phyloP scores from a whole-genome alignment of 1,284 basidiomycete species.

The Pyrrhoderma noxium region DNA sequence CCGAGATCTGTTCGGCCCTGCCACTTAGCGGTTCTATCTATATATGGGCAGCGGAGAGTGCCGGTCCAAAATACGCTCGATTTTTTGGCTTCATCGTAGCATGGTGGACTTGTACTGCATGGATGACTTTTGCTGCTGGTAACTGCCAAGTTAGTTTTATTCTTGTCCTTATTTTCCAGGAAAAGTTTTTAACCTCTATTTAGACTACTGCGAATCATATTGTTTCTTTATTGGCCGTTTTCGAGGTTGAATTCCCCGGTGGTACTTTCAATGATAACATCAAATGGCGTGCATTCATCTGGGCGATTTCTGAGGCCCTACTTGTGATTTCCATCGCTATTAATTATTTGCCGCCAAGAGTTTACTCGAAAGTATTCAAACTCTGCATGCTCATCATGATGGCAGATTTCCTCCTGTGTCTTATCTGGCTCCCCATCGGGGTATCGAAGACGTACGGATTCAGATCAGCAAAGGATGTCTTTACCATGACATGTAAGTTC shows the following conservation, averaged over 20 bases:
- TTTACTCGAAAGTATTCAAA: slow-evolving; percentile 70
- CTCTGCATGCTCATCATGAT: slow-evolving; percentile 66
- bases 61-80: slow-evolving; percentile 73
- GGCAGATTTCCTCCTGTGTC: slow-evolving; percentile 76
- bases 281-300: slow-evolving; percentile 78
- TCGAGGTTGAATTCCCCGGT: slow-evolving; percentile 72
- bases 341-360: slow-evolving; percentile 72
- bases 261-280: slow-evolving; percentile 61
- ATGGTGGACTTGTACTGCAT: slow-evolving; percentile 84
- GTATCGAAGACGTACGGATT: slow-evolving; percentile 80
- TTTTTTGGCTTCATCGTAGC: slow-evolving; percentile 84
- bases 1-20: slow-evolving; percentile 81
- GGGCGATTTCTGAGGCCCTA: slow-evolving; percentile 69
- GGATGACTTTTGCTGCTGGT: slow-evolving; percentile 83
- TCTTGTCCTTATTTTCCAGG: not conserved
- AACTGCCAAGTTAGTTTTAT: slow-evolving; percentile 62
- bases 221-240: slow-evolving; percentile 73
- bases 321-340: slow-evolving; percentile 64
- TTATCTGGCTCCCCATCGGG: slow-evolving; percentile 85
- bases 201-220: slow-evolving; percentile 81
- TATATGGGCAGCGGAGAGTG: slow-evolving; percentile 85
- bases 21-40: slow-evolving; percentile 85
- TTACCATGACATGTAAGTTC: slow-evolving; percentile 67
- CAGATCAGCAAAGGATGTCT: slow-evolving; percentile 70
- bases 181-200: not conserved